phyloP scores from a whole-genome alignment of 805 yeast species.

The Wickerhamomyces rabaulensis region DNA sequence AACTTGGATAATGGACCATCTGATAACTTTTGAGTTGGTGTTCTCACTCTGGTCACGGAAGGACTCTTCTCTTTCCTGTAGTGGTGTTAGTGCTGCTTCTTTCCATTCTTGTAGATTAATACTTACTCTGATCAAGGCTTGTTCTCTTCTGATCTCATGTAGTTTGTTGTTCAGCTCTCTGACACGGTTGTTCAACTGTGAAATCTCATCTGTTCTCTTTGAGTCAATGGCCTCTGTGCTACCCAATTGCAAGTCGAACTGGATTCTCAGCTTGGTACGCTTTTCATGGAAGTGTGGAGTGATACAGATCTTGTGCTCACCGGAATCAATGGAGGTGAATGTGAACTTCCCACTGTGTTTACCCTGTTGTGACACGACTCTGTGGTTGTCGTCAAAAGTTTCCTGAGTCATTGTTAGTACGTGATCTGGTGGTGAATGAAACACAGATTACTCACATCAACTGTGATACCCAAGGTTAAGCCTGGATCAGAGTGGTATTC shows the following conservation, averaged over 20 bases:
- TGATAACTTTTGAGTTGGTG: constrained; percentile 66
- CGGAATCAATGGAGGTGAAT: constrained; percentile 76
- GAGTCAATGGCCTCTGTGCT: constrained; percentile 60
- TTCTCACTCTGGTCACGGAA: constrained; percentile 76
- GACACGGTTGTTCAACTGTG: constrained; percentile 49
- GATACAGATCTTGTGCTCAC: constrained; percentile 82
- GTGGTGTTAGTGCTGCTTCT: neutral
- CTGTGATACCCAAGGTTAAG: constrained; percentile 60
- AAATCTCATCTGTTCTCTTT: constrained; percentile 48
- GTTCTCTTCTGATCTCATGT: constrained; percentile 58
- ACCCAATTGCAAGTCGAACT: constrained; percentile 69
- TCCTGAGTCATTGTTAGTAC: constrained; percentile 29
- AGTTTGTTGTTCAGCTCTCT: constrained; percentile 53
- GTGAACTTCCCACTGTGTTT: constrained; percentile 61
- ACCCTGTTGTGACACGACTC: constrained; percentile 65
- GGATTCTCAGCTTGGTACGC: constrained; percentile 55
- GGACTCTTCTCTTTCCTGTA: constrained; percentile 57
- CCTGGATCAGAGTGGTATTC: constrained; percentile 49
- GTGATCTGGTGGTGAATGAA: neutral
- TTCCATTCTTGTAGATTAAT: neutral
- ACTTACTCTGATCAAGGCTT: constrained; percentile 42
- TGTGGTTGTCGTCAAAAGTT: constrained; percentile 77
- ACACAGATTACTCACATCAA: constrained; percentile 40
- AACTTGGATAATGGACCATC: constrained; percentile 72
- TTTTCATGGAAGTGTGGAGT: constrained; percentile 42